Conservation (phyloP, 164 flowering plant genomes). For the Cinnamomum chago region DNA sequence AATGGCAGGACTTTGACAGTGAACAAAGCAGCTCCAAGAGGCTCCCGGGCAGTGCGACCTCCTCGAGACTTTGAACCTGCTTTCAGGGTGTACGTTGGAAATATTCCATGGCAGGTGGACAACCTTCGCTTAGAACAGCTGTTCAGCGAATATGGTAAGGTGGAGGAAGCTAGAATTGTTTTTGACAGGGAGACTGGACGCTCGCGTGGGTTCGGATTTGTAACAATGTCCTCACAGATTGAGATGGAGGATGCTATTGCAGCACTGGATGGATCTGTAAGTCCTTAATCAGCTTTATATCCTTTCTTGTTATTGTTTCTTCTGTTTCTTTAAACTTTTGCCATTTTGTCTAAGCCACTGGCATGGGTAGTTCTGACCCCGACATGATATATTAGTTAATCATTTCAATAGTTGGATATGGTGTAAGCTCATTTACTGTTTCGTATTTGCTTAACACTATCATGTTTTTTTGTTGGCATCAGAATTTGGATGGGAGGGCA, state of each 20-base stretch:
- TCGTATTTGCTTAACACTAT: neutral
- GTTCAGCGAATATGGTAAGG: slow-evolving; percentile 66
- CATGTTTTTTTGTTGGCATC: slow-evolving; percentile 12
- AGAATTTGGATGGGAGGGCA: slow-evolving; percentile 81
- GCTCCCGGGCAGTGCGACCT: slow-evolving; percentile 52
- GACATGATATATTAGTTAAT: too few relatives aligned
- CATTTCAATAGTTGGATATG: too few relatives aligned
- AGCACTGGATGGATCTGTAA: slow-evolving; percentile 93
- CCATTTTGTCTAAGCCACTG: neutral
- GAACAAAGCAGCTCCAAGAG: slow-evolving; percentile 90
- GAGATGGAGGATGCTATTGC: slow-evolving; percentile 83
- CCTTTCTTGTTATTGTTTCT: neutral
- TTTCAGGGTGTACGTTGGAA: slow-evolving; percentile 54
- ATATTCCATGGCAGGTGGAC: slow-evolving; percentile 61
- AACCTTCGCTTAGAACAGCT: slow-evolving; percentile 52
- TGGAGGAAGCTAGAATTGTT: slow-evolving; percentile 50
- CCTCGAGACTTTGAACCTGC: slow-evolving; percentile 48
- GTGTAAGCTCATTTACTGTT: too few relatives aligned
- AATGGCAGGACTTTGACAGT: slow-evolving; percentile 77
- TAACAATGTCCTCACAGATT: slow-evolving; percentile 54
- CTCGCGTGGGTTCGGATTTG: slow-evolving; percentile 72
- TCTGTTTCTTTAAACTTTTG: too few relatives aligned
- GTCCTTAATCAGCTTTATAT: neutral
- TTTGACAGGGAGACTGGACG: slow-evolving; percentile 55
- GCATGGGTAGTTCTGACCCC: too few relatives aligned